Conservation (phyloP, 2,329 filamentous ascomycete species). For the Fonsecaea nubica region DNA sequence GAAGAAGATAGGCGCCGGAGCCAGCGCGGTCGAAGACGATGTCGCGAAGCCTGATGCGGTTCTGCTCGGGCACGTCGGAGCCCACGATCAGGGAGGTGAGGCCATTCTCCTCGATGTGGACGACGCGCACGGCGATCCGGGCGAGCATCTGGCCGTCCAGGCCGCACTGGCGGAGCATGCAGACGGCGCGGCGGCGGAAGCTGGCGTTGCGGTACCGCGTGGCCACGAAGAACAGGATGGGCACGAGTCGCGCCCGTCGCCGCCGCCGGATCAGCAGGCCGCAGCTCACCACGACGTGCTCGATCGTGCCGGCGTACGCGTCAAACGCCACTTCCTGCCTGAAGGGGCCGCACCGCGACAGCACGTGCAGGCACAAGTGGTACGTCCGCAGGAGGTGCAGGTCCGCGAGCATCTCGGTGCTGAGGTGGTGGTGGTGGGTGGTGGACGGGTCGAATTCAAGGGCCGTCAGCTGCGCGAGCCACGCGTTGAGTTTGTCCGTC, state of each 20-base stretch:
- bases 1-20: slow-evolving; percentile 10
- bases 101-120: slow-evolving; percentile 27
- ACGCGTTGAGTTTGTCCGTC: slow-evolving; percentile 26
- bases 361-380: slow-evolving; percentile 22
- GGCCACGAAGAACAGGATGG: slow-evolving; percentile 33
- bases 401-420: neutral
- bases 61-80: slow-evolving; percentile 28
- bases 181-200: slow-evolving; percentile 25
- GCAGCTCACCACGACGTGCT: slow-evolving; percentile 22
- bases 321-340: slow-evolving; percentile 27
- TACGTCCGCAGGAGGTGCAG: slow-evolving; percentile 25
- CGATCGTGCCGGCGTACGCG: slow-evolving; percentile 18
- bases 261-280: slow-evolving; percentile 10
- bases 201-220: slow-evolving; percentile 28
- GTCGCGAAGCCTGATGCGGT: slow-evolving; percentile 22
- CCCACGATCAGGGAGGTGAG: slow-evolving; percentile 20
- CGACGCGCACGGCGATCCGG: slow-evolving; percentile 23
- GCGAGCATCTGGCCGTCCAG: slow-evolving; percentile 27
- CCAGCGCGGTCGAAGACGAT: slow-evolving; percentile 1
- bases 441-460: slow-evolving; percentile 14
- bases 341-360: slow-evolving; percentile 34
- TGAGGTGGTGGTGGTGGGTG: too few relatives aligned
- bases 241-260: slow-evolving; percentile 14
- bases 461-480: slow-evolving; percentile 20
- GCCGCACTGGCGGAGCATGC: slow-evolving; percentile 24